Evolutionary conservation across 2,329 filamentous ascomycete genomes (phyloP), one percentile per base, ranked within the genome.

Genomic region (Coniochaeta sp.): DNA sequence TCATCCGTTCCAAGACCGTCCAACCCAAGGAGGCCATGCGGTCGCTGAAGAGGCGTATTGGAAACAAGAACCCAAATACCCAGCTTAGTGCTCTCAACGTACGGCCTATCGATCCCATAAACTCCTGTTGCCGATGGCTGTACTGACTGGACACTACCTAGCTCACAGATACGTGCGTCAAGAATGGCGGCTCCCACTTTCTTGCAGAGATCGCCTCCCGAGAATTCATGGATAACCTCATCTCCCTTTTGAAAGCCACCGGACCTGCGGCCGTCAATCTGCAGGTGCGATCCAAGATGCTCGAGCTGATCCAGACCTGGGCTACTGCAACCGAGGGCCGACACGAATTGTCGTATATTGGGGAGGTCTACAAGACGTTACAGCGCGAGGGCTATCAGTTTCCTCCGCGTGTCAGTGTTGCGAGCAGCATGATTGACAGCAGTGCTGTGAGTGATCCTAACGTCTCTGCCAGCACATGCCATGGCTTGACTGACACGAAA

Each of bases 21-120:
- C 92, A 93, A 74, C 93, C 95, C 59, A 97, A 93, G 75, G 95
- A 99, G 76, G 95, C 95, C 63, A 99, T 99, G 95, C 90, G 92
- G 73, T 93, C 91, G 50, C 80, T 99, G 70, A 98, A 97, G 79
- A 87, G 87, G 72, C 88, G 95, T 73, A 92, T 99, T 79, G 92
- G 91, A 75, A 92, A 96, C 81, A 96, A 93, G 81, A 99, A 99
- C 71, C 95, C 95, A 38, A 99, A 99, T 74, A 88, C 95, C 38
- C 95, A 99, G 78, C 81, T 99, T 38, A 95, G 93, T 67, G 90
- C 95, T n/a, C 78, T 99, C 59, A 96, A 95, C 74, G 91, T 95
- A 81, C 61, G 78, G 7, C 57, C 44, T n/a, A 24, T 22, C 32
- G 42, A 54, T 22, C 22, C n/a, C 14, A n/a, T 12, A 17, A 12